These are phyloP conservation scores for Cochlearia excelsa DNA, from an alignment of 345 rosid genomes.

Conservation along the genomic window DNA sequence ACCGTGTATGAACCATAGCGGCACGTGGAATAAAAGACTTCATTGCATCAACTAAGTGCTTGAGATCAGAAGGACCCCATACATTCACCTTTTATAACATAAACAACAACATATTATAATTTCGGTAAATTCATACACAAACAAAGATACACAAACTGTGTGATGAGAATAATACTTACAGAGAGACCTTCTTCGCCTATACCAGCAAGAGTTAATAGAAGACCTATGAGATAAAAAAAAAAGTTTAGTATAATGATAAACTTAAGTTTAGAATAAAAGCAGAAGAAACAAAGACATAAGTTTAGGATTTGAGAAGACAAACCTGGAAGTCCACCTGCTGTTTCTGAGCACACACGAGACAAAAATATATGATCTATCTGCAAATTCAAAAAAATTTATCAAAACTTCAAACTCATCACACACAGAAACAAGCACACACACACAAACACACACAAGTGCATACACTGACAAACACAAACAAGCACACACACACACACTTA, in stretches of 20 bases:
- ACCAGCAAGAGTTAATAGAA: constrained; percentile 86
- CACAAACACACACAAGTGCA: no score
- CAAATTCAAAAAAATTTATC: no score
- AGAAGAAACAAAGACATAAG: neutral
- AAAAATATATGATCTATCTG: constrained; percentile 97
- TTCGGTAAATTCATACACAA: constrained; percentile 10
- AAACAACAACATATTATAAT: constrained; percentile 9
- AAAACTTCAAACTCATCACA: no score
- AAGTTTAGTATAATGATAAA: constrained; percentile 1
- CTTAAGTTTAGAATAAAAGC: neutral
- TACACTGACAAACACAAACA: no score
- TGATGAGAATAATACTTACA: constrained; percentile 55
- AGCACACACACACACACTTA: no score
- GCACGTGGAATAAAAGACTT: constrained; percentile 93
- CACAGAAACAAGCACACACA: no score
- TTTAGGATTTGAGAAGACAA: constrained; percentile 21
- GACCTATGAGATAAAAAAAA: constrained; percentile 46
- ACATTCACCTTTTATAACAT: constrained; percentile 59
- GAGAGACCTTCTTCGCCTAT: constrained; percentile 90
- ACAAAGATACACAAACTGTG: constrained; percentile 27
- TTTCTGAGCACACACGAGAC: constrained; percentile 95
- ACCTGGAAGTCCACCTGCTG: constrained; percentile 99
- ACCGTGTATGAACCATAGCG: constrained; percentile 86
- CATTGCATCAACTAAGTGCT: constrained; percentile 89
- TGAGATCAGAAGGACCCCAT: constrained; percentile 98